These are phyloP conservation scores for Cladophialophora psammophila DNA, from an alignment of 2,329 filamentous ascomycete genomes.

Conservation along the genomic window DNA sequence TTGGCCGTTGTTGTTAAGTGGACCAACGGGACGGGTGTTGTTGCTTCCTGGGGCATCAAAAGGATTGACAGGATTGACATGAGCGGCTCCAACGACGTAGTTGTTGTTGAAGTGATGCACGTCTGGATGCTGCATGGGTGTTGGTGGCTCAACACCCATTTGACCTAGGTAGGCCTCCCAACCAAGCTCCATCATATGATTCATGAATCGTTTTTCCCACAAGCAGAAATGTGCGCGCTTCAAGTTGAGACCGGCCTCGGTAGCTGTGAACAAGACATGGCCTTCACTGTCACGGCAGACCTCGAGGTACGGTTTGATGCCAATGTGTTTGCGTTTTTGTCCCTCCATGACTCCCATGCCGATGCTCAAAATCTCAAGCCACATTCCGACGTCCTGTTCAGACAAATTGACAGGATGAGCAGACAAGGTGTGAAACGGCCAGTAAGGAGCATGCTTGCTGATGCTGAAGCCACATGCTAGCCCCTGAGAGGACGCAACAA, in stretches of 20 bases:
- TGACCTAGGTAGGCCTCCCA: slow-evolving; percentile 29
- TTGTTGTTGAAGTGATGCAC: neutral
- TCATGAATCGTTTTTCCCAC: slow-evolving; percentile 29
- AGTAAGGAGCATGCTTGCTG: slow-evolving; percentile 31
- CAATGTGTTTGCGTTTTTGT: slow-evolving; percentile 24
- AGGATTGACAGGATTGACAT: neutral
- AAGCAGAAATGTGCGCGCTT: slow-evolving; percentile 26
- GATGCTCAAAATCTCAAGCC: slow-evolving; percentile 36
- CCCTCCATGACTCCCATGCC: slow-evolving; percentile 28
- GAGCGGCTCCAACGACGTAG: neutral
- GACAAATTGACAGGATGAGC: slow-evolving; percentile 24
- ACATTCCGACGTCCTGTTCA: slow-evolving; percentile 37
- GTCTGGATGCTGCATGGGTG: neutral
- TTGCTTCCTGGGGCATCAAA: neutral
- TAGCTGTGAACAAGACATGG: slow-evolving; percentile 30
- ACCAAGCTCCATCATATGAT: slow-evolving; percentile 25
- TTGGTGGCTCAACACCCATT: slow-evolving; percentile 7
- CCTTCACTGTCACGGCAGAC: slow-evolving; percentile 27
- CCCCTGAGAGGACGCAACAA: slow-evolving; percentile 25
- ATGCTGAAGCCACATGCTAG: slow-evolving; percentile 25
- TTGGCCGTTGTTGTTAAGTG: neutral
- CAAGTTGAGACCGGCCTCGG: slow-evolving; percentile 24
- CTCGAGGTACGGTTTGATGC: slow-evolving; percentile 25
- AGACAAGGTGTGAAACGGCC: slow-evolving; percentile 38
- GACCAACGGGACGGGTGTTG: neutral